A percentile compares a stretch with the other conserved stretches of the same genome.
Evolutionary conservation across 2,329 filamentous ascomycete species (phyloP).

Genomic region (Stromatinia cepivora): DNA sequence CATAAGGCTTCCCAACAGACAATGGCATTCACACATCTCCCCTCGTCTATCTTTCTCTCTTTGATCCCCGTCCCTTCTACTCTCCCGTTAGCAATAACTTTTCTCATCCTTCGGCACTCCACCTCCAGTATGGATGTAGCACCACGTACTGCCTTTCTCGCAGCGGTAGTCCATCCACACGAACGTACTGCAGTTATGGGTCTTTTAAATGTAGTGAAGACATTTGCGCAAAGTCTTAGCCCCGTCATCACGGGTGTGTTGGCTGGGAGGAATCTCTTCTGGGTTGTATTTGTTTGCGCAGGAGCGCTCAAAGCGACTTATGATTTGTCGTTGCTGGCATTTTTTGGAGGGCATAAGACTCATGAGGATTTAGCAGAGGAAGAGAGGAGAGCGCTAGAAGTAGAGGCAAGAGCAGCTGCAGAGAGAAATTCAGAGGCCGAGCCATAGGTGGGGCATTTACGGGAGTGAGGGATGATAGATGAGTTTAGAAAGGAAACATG

Average conservation of each 20-base stretch:
- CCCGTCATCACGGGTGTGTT: conserved; percentile 65
- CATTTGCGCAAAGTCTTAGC: conserved; percentile 60
- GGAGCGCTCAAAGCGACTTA: conserved; percentile 62
- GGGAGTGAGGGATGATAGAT: not conserved
- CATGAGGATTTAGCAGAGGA: conserved; percentile 35
- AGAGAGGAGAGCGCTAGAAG: conserved; percentile 26
- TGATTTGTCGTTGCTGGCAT: conserved; percentile 57
- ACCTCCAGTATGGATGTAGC: conserved; percentile 70
- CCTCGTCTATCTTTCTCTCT: conserved; percentile 64
- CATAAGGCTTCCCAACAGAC: conserved; percentile 47
- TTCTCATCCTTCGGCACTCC: conserved; percentile 62
- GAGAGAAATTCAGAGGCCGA: conserved; percentile 29
- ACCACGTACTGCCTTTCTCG: conserved; percentile 68
- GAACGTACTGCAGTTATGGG: conserved; percentile 75
- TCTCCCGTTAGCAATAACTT: conserved; percentile 55
- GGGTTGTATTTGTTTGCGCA: conserved; percentile 63
- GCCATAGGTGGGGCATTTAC: not conserved
- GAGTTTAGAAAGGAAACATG: not conserved
- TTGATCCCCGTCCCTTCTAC: conserved; percentile 60
- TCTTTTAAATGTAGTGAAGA: conserved; percentile 68
- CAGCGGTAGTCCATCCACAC: conserved; percentile 60
- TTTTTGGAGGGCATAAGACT: conserved; percentile 45
- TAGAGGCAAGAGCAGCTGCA: conserved; percentile 29
- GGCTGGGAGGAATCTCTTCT: conserved; percentile 56
- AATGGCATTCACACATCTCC: conserved; percentile 75